Conservation (phyloP, 192 early-diverging fungal genomes). For the Podila epicladia region DNA sequence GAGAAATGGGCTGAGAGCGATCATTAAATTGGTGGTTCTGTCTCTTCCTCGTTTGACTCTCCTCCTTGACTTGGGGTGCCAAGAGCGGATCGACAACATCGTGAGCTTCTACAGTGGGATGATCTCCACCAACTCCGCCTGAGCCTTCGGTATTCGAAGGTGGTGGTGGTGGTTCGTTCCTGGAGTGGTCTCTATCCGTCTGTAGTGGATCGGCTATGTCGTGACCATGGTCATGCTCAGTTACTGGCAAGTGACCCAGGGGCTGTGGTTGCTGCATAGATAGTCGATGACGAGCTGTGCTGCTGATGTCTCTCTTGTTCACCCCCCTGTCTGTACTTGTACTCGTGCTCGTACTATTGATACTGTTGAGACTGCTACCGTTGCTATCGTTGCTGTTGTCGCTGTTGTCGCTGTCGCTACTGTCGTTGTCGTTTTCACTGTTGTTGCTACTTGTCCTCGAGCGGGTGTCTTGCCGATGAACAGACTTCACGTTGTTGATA, state of each 20-base stretch:
- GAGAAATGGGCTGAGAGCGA: not conserved
- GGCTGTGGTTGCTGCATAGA: constrained; percentile 1
- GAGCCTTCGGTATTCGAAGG: not conserved
- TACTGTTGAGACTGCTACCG: constrained; percentile 1
- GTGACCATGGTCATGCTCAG: not conserved
- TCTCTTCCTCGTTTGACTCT: not conserved
- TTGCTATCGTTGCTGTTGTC: not conserved
- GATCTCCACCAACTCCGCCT: not conserved
- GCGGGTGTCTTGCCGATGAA: not conserved
- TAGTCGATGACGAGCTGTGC: too few species aligned
- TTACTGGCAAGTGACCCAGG: constrained; percentile 1
- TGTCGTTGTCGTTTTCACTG: not conserved
- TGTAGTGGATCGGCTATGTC: not conserved
- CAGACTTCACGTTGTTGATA: constrained; percentile 9
- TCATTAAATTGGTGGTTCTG: too few species aligned
- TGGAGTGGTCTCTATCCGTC: not conserved
- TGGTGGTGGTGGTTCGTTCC: not conserved
- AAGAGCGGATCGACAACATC: constrained; percentile 6
- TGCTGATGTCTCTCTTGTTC: not conserved
- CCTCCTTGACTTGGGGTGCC: not conserved
- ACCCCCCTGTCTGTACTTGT: not conserved
- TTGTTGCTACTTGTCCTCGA: not conserved
- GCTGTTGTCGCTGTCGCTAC: not conserved
- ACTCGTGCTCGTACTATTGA: not conserved
- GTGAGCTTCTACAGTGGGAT: not conserved